Base-by-base conservation (phyloP, 2,329 filamentous ascomycete genomes). In the Microthyrium microscopicum region DNA sequence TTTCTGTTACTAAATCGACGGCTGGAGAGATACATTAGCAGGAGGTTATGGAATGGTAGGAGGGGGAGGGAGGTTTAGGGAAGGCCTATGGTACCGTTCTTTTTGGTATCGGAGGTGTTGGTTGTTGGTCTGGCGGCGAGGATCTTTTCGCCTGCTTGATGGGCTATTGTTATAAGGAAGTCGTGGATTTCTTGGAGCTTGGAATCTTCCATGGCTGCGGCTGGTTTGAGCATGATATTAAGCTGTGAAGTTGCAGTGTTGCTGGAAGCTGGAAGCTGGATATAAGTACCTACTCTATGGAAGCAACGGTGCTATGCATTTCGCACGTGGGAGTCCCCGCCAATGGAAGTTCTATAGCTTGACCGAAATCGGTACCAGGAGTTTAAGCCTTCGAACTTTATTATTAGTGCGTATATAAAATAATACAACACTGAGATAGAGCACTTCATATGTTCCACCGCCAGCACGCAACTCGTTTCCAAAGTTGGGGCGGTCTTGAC, bases 181-280 rank as follows among this genome's bases (percentile, higher is more conserved):
- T 64, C 60, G 32, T 61, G 58, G 41, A 64, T 56, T 41, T 61
- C 58, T 41, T 61, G 51, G 20, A 63, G 54, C 30, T 64, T 49
- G 46, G 50, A 92, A 42, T 92, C 73, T 59, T 92, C 92, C 39
- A 93, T 31, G 11, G 11, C 21, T 8, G 9, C 15, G 11, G 27
- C 27, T 15, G 16, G 11, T 8, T 16, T 29, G 8, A 11, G 16
- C 8, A 17, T 16, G 27, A 29, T 25, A 25, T 25, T 25, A 13
- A 25, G 13, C 9, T 13, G 9, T 25, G 22, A 25, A 25, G 22
- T 25, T 13, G 22, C 22, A 25, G 22, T 25, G 22, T n/a, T n/a
- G n/a, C n/a, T n/a, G n/a, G n/a, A n/a, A n/a, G n/a, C n/a, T n/a
- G n/a, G n/a, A n/a, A n/a, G n/a, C n/a, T n/a, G n/a, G n/a, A n/a